These are phyloP conservation scores for Scheffersomyces titani DNA, from an alignment of 1,139 yeast genomes.

Conservation along the genomic window DNA sequence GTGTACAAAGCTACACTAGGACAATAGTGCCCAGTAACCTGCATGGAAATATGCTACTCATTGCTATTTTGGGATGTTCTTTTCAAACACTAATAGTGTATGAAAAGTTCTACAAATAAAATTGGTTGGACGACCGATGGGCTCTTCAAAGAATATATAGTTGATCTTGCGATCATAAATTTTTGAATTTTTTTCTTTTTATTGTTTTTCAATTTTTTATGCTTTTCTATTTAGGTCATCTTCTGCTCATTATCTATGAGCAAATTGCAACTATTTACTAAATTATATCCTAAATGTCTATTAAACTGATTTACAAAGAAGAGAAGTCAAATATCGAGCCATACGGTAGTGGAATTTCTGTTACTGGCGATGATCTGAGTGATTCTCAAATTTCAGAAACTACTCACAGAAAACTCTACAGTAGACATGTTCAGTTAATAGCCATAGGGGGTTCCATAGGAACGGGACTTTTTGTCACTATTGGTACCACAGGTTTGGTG, in stretches of 20 bases:
- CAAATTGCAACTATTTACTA: too few relatives aligned
- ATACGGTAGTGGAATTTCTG: not conserved
- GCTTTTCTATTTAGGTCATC: not conserved
- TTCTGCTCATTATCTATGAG: not conserved
- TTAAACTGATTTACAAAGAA: not conserved
- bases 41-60: not conserved
- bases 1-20: not conserved
- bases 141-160: not conserved
- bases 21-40: not conserved
- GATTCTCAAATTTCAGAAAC: not conserved
- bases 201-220: too few relatives aligned
- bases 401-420: conserved; percentile 15
- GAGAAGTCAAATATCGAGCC: not conserved
- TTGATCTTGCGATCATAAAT: not conserved
- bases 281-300: not conserved
- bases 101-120: not conserved
- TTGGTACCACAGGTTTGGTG: conserved; percentile 42
- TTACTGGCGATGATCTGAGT: not conserved
- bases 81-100: not conserved
- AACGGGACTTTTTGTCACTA: conserved; percentile 50
- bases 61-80: not conserved
- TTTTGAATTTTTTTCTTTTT: not conserved
- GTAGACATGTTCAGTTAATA: conserved; percentile 49
- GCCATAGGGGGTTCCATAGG: conserved; percentile 56
- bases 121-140: not conserved